Evolutionary conservation across 2,329 filamentous ascomycete species (phyloP).

Genomic region (Colletotrichum magnum): DNA sequence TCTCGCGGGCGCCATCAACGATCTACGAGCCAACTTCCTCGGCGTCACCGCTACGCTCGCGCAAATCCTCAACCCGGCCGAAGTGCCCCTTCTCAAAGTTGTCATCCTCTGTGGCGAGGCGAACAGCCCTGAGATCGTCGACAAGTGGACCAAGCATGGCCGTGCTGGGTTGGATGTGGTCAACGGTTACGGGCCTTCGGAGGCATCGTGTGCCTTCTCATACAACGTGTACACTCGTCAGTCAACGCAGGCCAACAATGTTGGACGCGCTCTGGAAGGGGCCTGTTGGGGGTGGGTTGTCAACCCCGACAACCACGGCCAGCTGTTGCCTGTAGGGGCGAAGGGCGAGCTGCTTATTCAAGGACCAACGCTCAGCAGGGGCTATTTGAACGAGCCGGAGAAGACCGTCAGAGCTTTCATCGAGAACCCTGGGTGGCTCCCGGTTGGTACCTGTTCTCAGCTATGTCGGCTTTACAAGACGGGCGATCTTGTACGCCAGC

Average conservation of each 20-base stretch:
- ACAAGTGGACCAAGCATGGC: conserved; percentile 52
- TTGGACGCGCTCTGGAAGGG: conserved; percentile 63
- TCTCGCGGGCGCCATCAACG: conserved; percentile 62
- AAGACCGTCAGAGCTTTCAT: conserved; percentile 64
- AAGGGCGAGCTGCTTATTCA: conserved; percentile 73
- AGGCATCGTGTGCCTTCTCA: conserved; percentile 64
- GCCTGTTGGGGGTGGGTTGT: conserved; percentile 63
- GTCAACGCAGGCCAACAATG: conserved; percentile 59
- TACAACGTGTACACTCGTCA: conserved; percentile 42
- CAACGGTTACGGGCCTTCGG: conserved; percentile 65
- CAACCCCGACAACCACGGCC: conserved; percentile 63
- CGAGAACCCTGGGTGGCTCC: conserved; percentile 54
- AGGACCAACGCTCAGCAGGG: conserved; percentile 65
- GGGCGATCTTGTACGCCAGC: conserved; percentile 55
- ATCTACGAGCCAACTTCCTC: conserved; percentile 65
- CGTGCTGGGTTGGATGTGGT: conserved; percentile 49
- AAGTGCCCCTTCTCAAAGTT: conserved; percentile 52
- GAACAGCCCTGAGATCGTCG: conserved; percentile 61
- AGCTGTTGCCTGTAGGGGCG: conserved; percentile 66
- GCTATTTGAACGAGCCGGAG: conserved; percentile 62
- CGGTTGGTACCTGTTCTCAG: fast-evolving
- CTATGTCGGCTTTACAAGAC: conserved; percentile 57
- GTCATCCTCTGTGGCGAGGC: conserved; percentile 61
- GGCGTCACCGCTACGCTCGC: conserved; percentile 72
- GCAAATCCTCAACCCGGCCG: conserved; percentile 53